Percentiles rank a stretch among this genome's conserved stretches.
phyloP scores from a whole-genome alignment of 2,329 filamentous ascomycete genomes.

The Clonostachys byssicola region DNA sequence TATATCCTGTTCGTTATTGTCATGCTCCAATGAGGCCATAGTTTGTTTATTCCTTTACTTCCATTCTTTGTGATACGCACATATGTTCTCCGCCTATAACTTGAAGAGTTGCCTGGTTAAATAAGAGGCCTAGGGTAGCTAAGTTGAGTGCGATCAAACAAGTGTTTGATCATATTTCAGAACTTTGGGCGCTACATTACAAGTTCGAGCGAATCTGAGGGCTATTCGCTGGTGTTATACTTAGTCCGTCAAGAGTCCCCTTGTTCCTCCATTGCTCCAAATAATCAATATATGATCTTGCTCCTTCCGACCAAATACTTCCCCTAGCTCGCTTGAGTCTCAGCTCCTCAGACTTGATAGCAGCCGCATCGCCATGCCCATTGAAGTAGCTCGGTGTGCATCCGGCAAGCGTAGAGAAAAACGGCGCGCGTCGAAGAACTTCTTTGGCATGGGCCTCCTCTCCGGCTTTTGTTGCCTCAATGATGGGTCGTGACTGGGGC shows the following conservation, averaged over 20 bases:
- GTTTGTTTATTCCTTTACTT: too few relatives aligned
- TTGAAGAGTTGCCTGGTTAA: too few relatives aligned
- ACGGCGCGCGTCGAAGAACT: slow-evolving; percentile 11
- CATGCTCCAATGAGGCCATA: too few relatives aligned
- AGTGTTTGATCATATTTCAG: too few relatives aligned
- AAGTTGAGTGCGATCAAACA: too few relatives aligned
- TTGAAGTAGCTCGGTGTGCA: slow-evolving; percentile 5
- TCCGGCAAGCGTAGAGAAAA: slow-evolving; percentile 3
- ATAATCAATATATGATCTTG: not conserved
- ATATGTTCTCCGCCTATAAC: too few relatives aligned
- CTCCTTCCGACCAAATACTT: not conserved
- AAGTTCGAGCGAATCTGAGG: too few relatives aligned
- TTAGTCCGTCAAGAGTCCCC: not conserved
- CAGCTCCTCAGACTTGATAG: not conserved
- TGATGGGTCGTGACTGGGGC: not conserved
- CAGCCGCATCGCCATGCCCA: not conserved
- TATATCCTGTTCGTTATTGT: too few relatives aligned
- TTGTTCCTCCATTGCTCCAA: not conserved
- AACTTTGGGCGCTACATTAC: too few relatives aligned
- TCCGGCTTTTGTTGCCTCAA: slow-evolving; percentile 10
- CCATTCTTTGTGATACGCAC: too few relatives aligned
- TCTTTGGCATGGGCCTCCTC: slow-evolving; percentile 21
- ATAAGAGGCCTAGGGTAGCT: too few relatives aligned
- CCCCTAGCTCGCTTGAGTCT: not conserved
- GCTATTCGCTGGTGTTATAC: not conserved